Conservation (phyloP, 305 asterid species). For the Fraxinus paxiana region DNA sequence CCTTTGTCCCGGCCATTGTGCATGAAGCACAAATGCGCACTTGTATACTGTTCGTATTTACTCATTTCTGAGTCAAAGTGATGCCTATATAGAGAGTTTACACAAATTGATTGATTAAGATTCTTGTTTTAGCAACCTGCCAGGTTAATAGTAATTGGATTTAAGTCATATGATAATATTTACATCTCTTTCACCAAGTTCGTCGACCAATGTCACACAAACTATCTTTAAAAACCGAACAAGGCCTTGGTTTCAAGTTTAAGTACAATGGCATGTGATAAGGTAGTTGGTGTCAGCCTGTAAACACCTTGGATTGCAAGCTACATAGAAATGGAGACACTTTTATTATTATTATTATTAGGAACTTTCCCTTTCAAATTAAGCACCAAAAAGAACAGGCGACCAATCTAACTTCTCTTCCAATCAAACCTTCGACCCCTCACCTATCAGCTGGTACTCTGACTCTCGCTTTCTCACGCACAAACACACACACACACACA, state of each 20-base stretch:
- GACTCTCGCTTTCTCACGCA: conserved; percentile 14
- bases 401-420: conserved; percentile 49
- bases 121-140: background rate
- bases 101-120: background rate
- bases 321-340: conserved; percentile 17
- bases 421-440: conserved; percentile 60
- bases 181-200: background rate
- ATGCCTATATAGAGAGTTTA: background rate
- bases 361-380: background rate
- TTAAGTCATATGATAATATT: background rate
- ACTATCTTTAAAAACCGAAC: background rate
- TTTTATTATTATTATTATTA: background rate
- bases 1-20: background rate
- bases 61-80: background rate
- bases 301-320: conserved; percentile 25
- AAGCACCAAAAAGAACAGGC: conserved; percentile 29
- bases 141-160: background rate
- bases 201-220: background rate
- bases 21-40: background rate
- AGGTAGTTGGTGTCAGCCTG: conserved; percentile 12
- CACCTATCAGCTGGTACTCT: conserved; percentile 50
- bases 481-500: conserved; percentile 18
- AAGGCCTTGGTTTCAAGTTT: background rate
- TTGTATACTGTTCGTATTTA: background rate
- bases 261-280: background rate